These are phyloP conservation scores for Seminavis robusta DNA, from an alignment of 108 stramenopile genomes.

Conservation along the genomic window DNA sequence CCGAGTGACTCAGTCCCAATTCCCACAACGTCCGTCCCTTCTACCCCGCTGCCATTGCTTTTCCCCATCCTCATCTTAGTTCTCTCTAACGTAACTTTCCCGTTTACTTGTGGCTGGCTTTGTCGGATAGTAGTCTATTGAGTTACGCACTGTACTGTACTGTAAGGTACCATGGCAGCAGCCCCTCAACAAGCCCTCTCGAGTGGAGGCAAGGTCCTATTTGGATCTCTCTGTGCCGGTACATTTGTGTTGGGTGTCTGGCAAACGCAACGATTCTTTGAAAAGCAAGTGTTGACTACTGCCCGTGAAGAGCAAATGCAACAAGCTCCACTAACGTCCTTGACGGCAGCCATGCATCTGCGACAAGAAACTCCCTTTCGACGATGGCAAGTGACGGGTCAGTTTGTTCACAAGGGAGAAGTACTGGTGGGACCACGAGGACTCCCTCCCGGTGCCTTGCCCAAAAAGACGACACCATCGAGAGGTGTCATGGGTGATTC, in stretches of 20 bases:
- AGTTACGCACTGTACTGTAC: too few relatives aligned
- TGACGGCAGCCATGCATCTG: background rate
- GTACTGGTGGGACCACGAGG: slow-evolving; percentile 81
- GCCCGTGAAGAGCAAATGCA: slow-evolving; percentile 54
- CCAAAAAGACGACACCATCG: slow-evolving; percentile 22
- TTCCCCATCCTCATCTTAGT: too few relatives aligned
- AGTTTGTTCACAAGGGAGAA: slow-evolving; percentile 57
- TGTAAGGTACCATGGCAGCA: too few relatives aligned
- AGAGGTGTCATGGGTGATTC: slow-evolving; percentile 42
- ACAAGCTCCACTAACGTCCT: slow-evolving; percentile 31
- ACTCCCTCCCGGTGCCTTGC: slow-evolving; percentile 68
- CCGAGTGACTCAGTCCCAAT: too few relatives aligned
- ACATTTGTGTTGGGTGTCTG: slow-evolving; percentile 80
- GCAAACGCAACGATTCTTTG: slow-evolving; percentile 78
- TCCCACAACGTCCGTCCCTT: too few relatives aligned
- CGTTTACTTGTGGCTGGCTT: too few relatives aligned
- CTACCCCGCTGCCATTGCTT: too few relatives aligned
- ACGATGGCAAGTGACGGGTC: slow-evolving; percentile 37
- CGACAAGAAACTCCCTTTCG: slow-evolving; percentile 34
- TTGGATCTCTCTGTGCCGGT: slow-evolving; percentile 68
- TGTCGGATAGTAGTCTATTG: too few relatives aligned
- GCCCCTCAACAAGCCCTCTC: too few relatives aligned
- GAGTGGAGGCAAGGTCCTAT: slow-evolving; percentile 78
- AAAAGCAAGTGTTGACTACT: slow-evolving; percentile 56
- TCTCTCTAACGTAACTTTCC: too few relatives aligned